These are phyloP conservation scores for Rhodotorula sp. DNA, from an alignment of 1,284 basidiomycete genomes.

Conservation along the genomic window DNA sequence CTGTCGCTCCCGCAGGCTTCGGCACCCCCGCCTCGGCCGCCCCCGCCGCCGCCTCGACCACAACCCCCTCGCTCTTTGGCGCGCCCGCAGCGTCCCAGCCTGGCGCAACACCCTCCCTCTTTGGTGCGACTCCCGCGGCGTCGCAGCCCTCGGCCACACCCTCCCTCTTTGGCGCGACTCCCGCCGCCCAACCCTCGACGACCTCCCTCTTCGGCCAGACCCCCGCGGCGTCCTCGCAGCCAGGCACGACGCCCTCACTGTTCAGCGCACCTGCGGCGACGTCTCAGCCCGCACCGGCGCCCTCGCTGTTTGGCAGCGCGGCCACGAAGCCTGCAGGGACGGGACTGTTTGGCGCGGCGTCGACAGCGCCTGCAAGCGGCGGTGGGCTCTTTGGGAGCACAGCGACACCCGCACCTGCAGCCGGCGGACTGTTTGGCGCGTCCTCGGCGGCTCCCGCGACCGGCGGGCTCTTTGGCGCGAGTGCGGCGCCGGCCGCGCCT, in stretches of 20 bases:
- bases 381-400: slow-evolving; percentile 21
- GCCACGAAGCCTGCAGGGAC: slow-evolving; percentile 11
- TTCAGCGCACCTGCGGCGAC: slow-evolving; percentile 15
- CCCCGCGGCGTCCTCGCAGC: neutral
- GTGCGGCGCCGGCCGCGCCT: neutral
- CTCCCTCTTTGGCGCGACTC: neutral
- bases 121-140: slow-evolving; percentile 1
- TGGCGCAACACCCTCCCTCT: neutral
- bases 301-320: slow-evolving; percentile 7
- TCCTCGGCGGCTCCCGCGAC: neutral
- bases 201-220: slow-evolving; percentile 23
- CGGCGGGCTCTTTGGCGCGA: slow-evolving; percentile 15
- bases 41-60: neutral
- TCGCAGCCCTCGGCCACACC: slow-evolving; percentile 14
- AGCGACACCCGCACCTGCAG: neutral
- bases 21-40: slow-evolving; percentile 17
- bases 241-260: slow-evolving; percentile 17
- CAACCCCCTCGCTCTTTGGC: slow-evolving; percentile 9
- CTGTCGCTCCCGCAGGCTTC: slow-evolving; percentile 13
- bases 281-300: neutral
- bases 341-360: slow-evolving; percentile 28
- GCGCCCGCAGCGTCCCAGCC: slow-evolving; percentile 15
- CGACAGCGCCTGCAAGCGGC: neutral
- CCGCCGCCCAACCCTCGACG: slow-evolving; percentile 4
- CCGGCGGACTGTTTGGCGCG: slow-evolving; percentile 16